These are phyloP conservation scores for Diaporthe vexans DNA, from an alignment of 2,329 filamentous ascomycete species.

Conservation along the genomic window DNA sequence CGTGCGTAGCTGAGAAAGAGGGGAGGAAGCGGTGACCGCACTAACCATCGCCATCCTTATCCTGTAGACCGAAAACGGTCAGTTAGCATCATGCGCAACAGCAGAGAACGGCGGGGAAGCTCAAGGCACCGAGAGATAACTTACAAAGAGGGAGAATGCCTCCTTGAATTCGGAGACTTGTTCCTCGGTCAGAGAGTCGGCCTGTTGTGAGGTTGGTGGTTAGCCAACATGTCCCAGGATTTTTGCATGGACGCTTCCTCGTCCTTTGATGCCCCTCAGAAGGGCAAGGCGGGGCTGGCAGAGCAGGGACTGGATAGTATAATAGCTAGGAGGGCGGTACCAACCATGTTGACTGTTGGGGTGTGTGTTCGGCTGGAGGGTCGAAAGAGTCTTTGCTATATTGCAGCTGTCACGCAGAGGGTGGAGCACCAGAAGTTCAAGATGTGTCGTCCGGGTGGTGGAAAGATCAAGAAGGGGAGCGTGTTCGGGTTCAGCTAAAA, in stretches of 20 bases:
- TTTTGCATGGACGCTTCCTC: slow-evolving; percentile 18
- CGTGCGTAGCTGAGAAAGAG: slow-evolving; percentile 13
- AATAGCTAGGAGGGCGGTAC: slow-evolving; percentile 1
- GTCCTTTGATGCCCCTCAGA: slow-evolving; percentile 39
- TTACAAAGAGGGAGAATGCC: slow-evolving; percentile 99
- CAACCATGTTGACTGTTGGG: slow-evolving; percentile 39
- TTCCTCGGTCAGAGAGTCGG: slow-evolving; percentile 98
- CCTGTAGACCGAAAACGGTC: slow-evolving; percentile 65
- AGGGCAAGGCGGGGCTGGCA: slow-evolving; percentile 35
- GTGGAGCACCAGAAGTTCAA: slow-evolving; percentile 31
- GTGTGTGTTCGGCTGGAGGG: slow-evolving; percentile 16
- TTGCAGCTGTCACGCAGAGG: slow-evolving; percentile 30
- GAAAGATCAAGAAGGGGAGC: slow-evolving; percentile 34
- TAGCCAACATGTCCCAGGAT: slow-evolving; percentile 40
- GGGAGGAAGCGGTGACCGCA: slow-evolving; percentile 49
- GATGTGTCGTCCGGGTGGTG: slow-evolving; percentile 37
- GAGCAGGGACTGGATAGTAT: neutral
- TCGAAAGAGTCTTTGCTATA: neutral
- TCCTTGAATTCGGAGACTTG: slow-evolving; percentile 99
- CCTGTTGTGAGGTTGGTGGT: slow-evolving; percentile 66
- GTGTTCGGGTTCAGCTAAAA: slow-evolving; percentile 40
- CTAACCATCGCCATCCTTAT: slow-evolving; percentile 93
- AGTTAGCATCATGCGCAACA: slow-evolving; percentile 35
- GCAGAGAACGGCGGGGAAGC: slow-evolving; percentile 31
- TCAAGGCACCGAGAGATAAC: slow-evolving; percentile 52